Evolutionary conservation across 179 eudicot genomes (phyloP).

Genomic region (Spinacia oleracea): DNA sequence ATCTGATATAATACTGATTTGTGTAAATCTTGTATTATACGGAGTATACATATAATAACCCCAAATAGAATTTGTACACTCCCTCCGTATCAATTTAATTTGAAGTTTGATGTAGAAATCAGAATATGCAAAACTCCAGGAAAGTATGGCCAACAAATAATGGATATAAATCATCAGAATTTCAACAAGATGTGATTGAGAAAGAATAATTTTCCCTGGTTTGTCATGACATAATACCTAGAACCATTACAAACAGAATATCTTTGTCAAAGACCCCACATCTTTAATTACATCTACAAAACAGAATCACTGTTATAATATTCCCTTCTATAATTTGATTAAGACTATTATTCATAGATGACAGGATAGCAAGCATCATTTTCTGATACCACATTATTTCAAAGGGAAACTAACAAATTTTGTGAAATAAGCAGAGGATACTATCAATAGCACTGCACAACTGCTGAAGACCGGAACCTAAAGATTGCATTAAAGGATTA

Average conservation of each 20-base stretch:
- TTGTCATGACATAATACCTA: slow-evolving; percentile 25
- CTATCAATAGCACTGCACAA: neutral
- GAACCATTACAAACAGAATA: slow-evolving; percentile 23
- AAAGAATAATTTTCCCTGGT: slow-evolving; percentile 25
- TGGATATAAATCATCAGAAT: slow-evolving; percentile 17
- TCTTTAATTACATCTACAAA: slow-evolving; percentile 28
- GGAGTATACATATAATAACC: neutral
- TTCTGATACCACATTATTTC: slow-evolving; percentile 11
- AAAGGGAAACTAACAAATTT: neutral
- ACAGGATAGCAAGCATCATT: slow-evolving; percentile 7
- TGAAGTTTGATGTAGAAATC: slow-evolving; percentile 1
- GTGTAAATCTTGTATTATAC: neutral
- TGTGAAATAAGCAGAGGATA: neutral
- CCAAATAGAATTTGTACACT: neutral
- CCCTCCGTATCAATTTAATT: neutral
- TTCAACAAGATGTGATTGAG: slow-evolving; percentile 9
- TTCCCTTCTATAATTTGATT: slow-evolving; percentile 30
- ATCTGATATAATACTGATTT: neutral
- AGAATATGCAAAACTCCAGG: slow-evolving; percentile 20
- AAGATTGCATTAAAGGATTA: neutral
- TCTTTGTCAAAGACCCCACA: slow-evolving; percentile 35
- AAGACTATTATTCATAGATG: slow-evolving; percentile 21
- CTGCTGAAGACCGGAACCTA: too few species aligned
- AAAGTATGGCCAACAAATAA: slow-evolving; percentile 20
- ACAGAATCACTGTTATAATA: slow-evolving; percentile 34